Conservation (phyloP, 495 filamentous ascomycete species). For the Sabuloglossum arenarium region DNA sequence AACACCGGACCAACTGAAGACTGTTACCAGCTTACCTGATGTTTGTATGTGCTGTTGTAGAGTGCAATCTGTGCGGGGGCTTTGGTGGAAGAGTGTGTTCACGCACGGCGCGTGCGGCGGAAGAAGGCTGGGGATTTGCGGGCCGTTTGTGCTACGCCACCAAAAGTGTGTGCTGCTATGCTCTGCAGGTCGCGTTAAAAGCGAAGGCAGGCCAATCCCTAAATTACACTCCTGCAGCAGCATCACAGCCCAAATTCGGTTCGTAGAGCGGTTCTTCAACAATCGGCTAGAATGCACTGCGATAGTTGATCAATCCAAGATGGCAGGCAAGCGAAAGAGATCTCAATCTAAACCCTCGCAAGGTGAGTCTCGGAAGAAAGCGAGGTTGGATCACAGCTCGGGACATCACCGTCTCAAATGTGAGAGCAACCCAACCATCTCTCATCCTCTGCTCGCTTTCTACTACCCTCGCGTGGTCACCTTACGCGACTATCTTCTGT, state of each 20-base stretch:
- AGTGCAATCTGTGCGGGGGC: too few species aligned
- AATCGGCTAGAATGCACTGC: neutral
- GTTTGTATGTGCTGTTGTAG: too few species aligned
- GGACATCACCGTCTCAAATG: neutral
- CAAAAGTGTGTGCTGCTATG: neutral
- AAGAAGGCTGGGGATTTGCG: neutral
- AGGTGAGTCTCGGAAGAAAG: neutral
- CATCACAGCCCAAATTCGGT: too few species aligned
- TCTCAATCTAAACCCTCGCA: neutral
- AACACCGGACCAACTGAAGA: neutral
- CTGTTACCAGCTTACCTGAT: too few species aligned
- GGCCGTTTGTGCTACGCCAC: neutral
- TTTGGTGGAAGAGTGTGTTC: too few species aligned
- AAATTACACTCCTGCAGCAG: neutral
- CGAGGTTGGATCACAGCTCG: neutral
- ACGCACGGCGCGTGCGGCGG: neutral
- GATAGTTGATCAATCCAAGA: neutral
- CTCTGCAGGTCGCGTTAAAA: neutral
- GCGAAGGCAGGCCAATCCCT: neutral
- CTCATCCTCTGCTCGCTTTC: conserved; percentile 48
- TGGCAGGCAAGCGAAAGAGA: conserved; percentile 4
- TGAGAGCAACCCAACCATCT: neutral
- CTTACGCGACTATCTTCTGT: conserved; percentile 49
- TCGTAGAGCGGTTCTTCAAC: too few species aligned
- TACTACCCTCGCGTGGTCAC: conserved; percentile 52